Base-by-base conservation (phyloP, 163 green algal genomes). In the Scenedesmus sp. region DNA sequence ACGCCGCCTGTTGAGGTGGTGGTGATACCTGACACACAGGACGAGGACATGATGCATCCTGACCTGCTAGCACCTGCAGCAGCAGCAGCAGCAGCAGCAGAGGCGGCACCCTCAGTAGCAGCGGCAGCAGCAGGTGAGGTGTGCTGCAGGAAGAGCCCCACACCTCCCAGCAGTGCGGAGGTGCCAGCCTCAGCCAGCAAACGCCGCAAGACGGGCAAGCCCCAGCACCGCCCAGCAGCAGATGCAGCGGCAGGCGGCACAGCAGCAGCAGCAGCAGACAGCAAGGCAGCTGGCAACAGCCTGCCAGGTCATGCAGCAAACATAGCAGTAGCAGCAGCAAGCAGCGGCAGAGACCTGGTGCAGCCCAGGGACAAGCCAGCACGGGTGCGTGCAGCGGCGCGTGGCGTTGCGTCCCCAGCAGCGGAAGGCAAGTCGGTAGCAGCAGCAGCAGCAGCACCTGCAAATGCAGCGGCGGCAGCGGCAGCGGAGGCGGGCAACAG, bases 121-220 rank as follows among this genome's bases (percentile, higher is more conserved):
- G 1, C 72, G 26, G 33, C 72, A 7, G 35, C 72, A 44, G 35
- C 15, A 20, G 72, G 5, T 26, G 72, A 81, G 22, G 24, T 4
- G 3, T n/a, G 22, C 20, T 24, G 59, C 72, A 43, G n/a, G 35
- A 81, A 43, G n/a, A 81, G 72, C 33, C 72, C 72, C 12, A 43
- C 80, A 4, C 80, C 80, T 40, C 80, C 80, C 46, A 35, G 80
- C 80, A 68, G 80, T 30, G 80, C 10, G 12, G 80, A 56, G 53
- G 73, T n/a, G 15, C 80, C 30, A n/a, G 81, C 81, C n/a, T 56
- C 85, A 37, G 68, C 83, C 56, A 86, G 83, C 91, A 86, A 92
- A 81, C 61, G 51, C 86, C 78, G 53, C 46, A 92, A 88, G 94
- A 95, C 83, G 16, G 80, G 43, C 53, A 88, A 92, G 79, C 91